These are phyloP conservation scores for Phytophthora capsici DNA, from an alignment of 352 stramenopile genomes.

Conservation along the genomic window DNA sequence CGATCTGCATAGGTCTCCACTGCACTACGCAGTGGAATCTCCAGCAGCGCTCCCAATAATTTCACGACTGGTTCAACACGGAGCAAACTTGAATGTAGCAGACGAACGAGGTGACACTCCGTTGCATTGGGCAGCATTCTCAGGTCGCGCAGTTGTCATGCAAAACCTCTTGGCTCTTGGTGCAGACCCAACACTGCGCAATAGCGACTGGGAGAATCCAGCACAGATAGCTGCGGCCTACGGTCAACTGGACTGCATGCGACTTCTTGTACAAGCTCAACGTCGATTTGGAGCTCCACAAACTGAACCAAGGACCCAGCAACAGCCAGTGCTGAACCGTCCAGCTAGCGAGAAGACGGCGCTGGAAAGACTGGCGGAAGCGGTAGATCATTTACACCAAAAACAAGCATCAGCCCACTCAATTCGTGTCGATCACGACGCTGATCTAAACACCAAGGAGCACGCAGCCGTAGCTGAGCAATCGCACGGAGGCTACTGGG, in stretches of 20 bases:
- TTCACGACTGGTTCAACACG: conserved; percentile 27
- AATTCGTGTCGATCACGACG: conserved; percentile 13
- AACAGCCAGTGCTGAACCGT: conserved; percentile 6
- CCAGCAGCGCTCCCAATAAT: conserved; percentile 30
- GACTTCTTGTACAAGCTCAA: conserved; percentile 44
- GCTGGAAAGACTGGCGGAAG: conserved; percentile 38
- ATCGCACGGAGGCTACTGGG: conserved; percentile 54
- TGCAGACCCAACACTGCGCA: conserved; percentile 54
- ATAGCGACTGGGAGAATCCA: conserved; percentile 65
- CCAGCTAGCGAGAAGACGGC: conserved; percentile 29
- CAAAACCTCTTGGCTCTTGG: conserved; percentile 50
- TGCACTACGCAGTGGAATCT: conserved; percentile 54
- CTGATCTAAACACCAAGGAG: background rate
- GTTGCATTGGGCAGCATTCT: conserved; percentile 71
- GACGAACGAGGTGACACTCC: conserved; percentile 76
- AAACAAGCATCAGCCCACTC: conserved; percentile 47
- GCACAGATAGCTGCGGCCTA: conserved; percentile 53
- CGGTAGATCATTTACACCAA: conserved; percentile 36
- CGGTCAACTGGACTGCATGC: conserved; percentile 56
- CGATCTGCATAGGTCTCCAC: conserved; percentile 35
- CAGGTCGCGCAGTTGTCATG: conserved; percentile 45
- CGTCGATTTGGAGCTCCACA: conserved; percentile 6
- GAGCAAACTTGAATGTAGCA: conserved; percentile 49
- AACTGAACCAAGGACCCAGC: conserved; percentile 7
- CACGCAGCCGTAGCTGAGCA: conserved; percentile 11